Evolutionary conservation across 768 basidiomycete genomes (phyloP), one percentile per base, ranked within the genome.

Genomic region (Lentinula sp.): DNA sequence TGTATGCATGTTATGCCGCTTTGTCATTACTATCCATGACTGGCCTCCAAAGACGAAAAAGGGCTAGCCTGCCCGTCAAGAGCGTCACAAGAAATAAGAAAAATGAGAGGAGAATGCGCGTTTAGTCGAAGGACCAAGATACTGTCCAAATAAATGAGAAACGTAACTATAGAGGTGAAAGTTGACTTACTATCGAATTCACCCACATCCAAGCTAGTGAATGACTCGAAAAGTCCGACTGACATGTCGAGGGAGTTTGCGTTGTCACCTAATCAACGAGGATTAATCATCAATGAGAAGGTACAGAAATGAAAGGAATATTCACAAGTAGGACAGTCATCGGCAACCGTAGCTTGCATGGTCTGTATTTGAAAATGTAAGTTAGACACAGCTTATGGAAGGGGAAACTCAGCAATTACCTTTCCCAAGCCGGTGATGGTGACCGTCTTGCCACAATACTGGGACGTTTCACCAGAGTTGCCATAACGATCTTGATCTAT

Each of bases 171-270:
- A 18, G 13, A 50, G 36, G 35, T n/a, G 58, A 20, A 57, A 43
- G 10, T 46, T 1, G 12, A 55, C 43, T 35, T 71, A 86, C 88
- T 89, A 53, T 75, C 66, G 62, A 91, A 77, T 61, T 75, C 65
- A 63, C 93, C 93, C 23, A 78, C 68, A 6, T 66, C 67, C 46
- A 77, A 68, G 51, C 71, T 59, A 50, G 82, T 84, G 61, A 95
- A 80, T 15, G 70, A 66, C 28, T 73, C 35, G 82, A 95, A 95
- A 49, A 90, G 88, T 58, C 68, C 84, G 54, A 65, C 59, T n/a
- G 90, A 91, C 46, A 91, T 77, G 67, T 92, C 90, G 68, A 97
- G 85, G 15, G 87, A 90, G 71, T 88, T 80, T 33, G 39, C 37
- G 66, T 82, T 84, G 0, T 68, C 55, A 76, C 93, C 32, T 48